These are phyloP conservation scores for Colletotrichum tanaceti DNA, from an alignment of 2,329 filamentous ascomycete genomes.

Conservation along the genomic window DNA sequence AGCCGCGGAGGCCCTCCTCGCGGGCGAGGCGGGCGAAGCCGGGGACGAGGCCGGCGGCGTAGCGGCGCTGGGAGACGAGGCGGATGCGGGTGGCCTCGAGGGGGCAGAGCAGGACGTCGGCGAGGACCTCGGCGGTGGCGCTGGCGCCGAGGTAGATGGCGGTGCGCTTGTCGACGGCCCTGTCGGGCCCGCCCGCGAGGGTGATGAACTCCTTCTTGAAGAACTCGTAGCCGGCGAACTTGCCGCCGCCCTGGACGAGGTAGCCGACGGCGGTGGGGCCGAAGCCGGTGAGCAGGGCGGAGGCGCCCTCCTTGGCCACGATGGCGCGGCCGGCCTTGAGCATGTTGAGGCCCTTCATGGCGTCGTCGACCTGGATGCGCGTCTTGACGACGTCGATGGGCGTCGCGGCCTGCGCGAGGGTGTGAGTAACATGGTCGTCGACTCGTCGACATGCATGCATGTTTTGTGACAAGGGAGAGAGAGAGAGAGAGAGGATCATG, in stretches of 20 bases:
- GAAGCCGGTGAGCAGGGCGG: conserved; percentile 83
- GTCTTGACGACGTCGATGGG: conserved; percentile 84
- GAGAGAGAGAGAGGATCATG: not conserved
- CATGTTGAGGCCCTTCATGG: conserved; percentile 86
- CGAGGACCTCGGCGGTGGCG: conserved; percentile 76
- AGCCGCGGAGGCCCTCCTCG: conserved; percentile 81
- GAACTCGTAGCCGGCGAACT: conserved; percentile 93
- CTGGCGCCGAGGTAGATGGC: conserved; percentile 79
- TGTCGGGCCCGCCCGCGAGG: conserved; percentile 66
- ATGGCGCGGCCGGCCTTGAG: conserved; percentile 83
- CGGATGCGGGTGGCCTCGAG: conserved; percentile 85
- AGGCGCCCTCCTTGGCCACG: conserved; percentile 81
- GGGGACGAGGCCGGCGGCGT: conserved; percentile 76
- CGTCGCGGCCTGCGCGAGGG: conserved; percentile 58
- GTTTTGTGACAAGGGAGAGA: no score
- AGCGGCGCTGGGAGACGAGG: conserved; percentile 84
- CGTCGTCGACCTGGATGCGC: conserved; percentile 88
- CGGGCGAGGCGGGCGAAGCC: conserved; percentile 81
- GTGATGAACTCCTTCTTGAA: conserved; percentile 92
- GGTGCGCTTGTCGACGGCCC: conserved; percentile 58
- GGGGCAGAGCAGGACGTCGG: conserved; percentile 86
- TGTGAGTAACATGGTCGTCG: not conserved
- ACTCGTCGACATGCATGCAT: no score
- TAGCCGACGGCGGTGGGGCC: conserved; percentile 89
- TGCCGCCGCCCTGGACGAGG: conserved; percentile 89